Evolutionary conservation across 2,329 filamentous ascomycete genomes (phyloP).

Genomic region (Clarireedia homoeocarpa): DNA sequence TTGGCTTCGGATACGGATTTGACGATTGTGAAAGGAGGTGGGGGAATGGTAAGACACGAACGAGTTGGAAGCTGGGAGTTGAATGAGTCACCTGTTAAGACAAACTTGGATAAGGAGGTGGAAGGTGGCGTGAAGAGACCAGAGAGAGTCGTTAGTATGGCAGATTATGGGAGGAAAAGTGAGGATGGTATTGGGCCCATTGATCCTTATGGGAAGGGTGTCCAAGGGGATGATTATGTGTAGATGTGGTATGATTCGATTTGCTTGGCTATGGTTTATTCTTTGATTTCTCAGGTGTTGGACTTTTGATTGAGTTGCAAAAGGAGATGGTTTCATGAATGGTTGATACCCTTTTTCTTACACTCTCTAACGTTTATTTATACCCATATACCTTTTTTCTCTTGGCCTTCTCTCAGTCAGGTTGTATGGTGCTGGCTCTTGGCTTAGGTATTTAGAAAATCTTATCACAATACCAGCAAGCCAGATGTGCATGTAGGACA

Average conservation of each 20-base stretch:
- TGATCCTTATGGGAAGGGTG: constrained; percentile 25
- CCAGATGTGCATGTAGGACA: no score
- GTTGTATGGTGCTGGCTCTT: no score
- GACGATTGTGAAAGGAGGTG: constrained; percentile 14
- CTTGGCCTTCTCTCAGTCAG: no score
- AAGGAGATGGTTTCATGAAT: not conserved
- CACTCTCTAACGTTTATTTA: not conserved
- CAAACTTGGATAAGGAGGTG: constrained; percentile 4
- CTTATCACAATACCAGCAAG: no score
- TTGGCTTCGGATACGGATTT: constrained; percentile 26
- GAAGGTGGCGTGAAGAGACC: constrained; percentile 8
- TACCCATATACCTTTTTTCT: not conserved
- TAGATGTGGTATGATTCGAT: not conserved
- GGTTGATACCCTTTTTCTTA: not conserved
- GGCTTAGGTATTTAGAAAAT: no score
- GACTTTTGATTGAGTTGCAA: not conserved
- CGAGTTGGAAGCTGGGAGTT: constrained; percentile 30
- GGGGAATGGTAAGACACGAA: constrained; percentile 23
- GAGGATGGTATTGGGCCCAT: constrained; percentile 21
- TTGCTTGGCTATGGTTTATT: not conserved
- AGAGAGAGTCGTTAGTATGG: constrained; percentile 14
- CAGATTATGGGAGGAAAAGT: constrained; percentile 20
- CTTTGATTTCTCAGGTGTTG: not conserved
- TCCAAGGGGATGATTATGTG: constrained; percentile 23
- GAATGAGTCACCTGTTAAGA: constrained; percentile 12